These are phyloP conservation scores for Cladosporium cucumerinum DNA, from an alignment of 2,329 filamentous ascomycete genomes.

Conservation along the genomic window DNA sequence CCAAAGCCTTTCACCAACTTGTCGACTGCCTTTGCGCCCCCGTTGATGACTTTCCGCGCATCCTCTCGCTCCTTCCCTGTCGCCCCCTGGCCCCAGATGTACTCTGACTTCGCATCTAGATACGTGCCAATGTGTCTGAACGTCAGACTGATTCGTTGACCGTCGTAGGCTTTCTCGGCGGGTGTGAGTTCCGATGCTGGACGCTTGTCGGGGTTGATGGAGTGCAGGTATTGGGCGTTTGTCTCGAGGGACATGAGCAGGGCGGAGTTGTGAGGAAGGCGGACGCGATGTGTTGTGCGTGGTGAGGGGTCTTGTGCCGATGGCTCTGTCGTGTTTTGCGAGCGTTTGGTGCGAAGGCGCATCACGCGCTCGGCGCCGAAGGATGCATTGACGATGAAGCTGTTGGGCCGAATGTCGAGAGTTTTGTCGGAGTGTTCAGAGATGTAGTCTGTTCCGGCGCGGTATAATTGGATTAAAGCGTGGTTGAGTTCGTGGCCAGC, in stretches of 20 bases:
- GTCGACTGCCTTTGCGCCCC: conserved; percentile 62
- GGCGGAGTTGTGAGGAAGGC: conserved; percentile 83
- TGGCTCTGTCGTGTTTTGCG: conserved; percentile 5
- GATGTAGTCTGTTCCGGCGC: conserved; percentile 85
- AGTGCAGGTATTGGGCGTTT: conserved; percentile 85
- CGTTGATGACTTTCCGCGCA: conserved; percentile 66
- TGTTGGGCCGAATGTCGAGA: conserved; percentile 76
- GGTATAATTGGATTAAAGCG: conserved; percentile 87
- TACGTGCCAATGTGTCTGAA: conserved; percentile 90
- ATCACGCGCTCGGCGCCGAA: conserved; percentile 90
- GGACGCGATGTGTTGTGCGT: conserved; percentile 63
- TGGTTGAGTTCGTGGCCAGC: conserved; percentile 85
- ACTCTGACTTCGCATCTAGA: conserved; percentile 58
- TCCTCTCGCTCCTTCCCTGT: conserved; percentile 60
- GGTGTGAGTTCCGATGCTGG: conserved; percentile 61
- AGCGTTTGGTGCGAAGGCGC: conserved; percentile 79
- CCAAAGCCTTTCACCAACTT: conserved; percentile 76
- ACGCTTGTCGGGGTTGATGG: conserved; percentile 86
- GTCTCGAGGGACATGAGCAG: conserved; percentile 77
- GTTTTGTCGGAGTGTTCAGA: conserved; percentile 98
- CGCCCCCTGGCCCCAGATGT: conserved; percentile 92
- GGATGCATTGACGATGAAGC: conserved; percentile 87
- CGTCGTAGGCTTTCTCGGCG: conserved; percentile 68
- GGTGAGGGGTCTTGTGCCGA: not conserved
- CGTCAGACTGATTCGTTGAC: conserved; percentile 84